Percentiles rank a stretch among this genome's conserved stretches.
Evolutionary conservation across 495 filamentous ascomycete genomes (phyloP).

Genomic region (Penicillium roqueforti): DNA sequence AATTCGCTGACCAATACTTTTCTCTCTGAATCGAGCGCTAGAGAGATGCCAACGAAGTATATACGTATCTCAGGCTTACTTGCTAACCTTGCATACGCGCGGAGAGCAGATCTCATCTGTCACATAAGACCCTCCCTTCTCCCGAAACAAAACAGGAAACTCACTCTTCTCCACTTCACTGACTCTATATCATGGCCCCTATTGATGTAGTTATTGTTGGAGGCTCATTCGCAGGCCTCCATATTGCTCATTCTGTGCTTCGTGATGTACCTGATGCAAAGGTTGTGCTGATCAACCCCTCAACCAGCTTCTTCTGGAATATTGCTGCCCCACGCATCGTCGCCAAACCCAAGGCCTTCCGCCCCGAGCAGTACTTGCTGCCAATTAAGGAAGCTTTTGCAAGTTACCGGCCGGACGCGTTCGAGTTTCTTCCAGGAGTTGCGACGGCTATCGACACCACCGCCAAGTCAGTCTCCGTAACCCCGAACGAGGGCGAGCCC

Average conservation of each 20-base stretch:
- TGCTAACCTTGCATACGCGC: background rate
- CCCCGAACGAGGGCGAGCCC: conserved; percentile 20
- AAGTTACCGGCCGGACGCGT: conserved; percentile 41
- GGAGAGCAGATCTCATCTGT: background rate
- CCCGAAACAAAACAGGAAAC: background rate
- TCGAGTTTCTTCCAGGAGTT: conserved; percentile 54
- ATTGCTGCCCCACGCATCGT: conserved; percentile 48
- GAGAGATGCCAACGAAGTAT: background rate
- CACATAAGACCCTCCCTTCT: conserved; percentile 11
- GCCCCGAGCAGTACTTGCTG: conserved; percentile 40
- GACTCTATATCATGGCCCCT: conserved; percentile 16
- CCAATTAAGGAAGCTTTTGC: conserved; percentile 50
- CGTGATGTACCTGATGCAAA: conserved; percentile 45
- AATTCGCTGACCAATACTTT: background rate
- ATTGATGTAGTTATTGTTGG: conserved; percentile 58
- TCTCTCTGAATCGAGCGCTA: no score
- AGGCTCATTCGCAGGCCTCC: conserved; percentile 55
- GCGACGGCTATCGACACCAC: conserved; percentile 47
- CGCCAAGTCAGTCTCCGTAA: conserved; percentile 41
- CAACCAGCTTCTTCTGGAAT: conserved; percentile 49
- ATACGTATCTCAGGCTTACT: background rate
- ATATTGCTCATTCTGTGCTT: conserved; percentile 56
- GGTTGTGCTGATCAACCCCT: conserved; percentile 54
- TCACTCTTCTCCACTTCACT: background rate
- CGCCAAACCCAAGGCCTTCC: conserved; percentile 39